Evolutionary conservation across 169 alveolate genomes (phyloP), one percentile per base, ranked within the genome.

Genomic region (Eimeria maxima): DNA sequence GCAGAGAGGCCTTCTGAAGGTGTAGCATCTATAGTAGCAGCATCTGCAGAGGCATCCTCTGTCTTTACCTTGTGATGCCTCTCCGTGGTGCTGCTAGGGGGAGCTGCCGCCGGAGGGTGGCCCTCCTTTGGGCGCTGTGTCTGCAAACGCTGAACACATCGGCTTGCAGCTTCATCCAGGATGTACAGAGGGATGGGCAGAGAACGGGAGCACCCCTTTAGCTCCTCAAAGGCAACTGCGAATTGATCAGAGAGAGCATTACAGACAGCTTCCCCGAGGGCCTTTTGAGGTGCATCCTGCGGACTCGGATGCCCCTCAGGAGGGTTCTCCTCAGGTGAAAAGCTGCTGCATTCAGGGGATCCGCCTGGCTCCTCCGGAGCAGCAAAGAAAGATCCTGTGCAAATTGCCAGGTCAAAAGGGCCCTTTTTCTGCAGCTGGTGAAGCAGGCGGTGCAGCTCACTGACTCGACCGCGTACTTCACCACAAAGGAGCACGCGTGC

Each of bases 401-500:
- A 93, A 0, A 93, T 18, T 18, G 65, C 90, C 24, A 74, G 42
- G 60, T 76, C 96, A 45, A 93, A 74, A 44, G 96, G 96, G 16
- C 93, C 96, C 74, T 74, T 53, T 18, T 93, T 47, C 74, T 55
- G 76, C 29, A 57, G 74, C 47, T 38, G 71, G 27, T n/a, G 47
- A 10, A 83, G 91, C 42, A 84, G 38, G 14, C 92, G 24, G 63
- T 84, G 92, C 38, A 53, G 78, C 92, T 29, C 92, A 27, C 73
- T 29, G 63, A 84, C 2, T 8, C 55, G 24, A 18, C 92, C 92
- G 78, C 76, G 73, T 55, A 84, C 74, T 57, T 84, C 92, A 10
- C 92, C 92, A 55, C 73, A 84, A 57, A 53, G 92, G 8, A 84
- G 78, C 53, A 83, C 91, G n/a, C 91, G 91, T n/a, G 65, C 74